Conservation (phyloP, 176 grass and related monocot genomes). For the Dendrocalamus sinicus region DNA sequence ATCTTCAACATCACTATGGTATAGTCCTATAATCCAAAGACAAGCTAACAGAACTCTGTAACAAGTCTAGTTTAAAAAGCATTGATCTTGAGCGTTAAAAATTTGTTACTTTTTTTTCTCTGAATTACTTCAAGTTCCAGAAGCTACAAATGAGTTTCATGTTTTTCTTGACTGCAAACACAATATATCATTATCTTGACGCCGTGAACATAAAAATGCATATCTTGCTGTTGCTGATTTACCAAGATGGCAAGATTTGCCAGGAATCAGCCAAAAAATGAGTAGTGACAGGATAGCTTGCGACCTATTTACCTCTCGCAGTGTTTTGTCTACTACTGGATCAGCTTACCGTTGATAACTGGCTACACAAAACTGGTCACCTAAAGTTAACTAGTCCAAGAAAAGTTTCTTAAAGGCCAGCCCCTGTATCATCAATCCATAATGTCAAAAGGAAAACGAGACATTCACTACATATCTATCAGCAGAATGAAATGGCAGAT, state of each 20-base stretch:
- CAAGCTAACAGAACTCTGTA: neutral
- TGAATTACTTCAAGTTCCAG: slow-evolving; percentile 37
- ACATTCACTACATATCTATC: neutral
- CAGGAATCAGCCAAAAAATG: slow-evolving; percentile 11
- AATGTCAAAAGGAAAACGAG: slow-evolving; percentile 1
- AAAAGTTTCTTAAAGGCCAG: slow-evolving; percentile 22
- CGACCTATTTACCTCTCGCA: neutral
- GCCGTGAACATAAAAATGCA: neutral
- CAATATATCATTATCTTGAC: slow-evolving; percentile 10
- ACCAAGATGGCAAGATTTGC: slow-evolving; percentile 22
- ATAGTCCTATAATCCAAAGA: slow-evolving; percentile 14
- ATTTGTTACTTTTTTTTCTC: neutral
- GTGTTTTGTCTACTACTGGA: neutral
- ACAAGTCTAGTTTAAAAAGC: neutral
- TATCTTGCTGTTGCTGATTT: slow-evolving; percentile 22
- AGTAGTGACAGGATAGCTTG: slow-evolving; percentile 7
- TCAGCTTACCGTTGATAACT: slow-evolving; percentile 7
- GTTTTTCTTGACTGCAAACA: slow-evolving; percentile 19
- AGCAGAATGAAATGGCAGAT: slow-evolving; percentile 12
- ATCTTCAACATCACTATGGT: slow-evolving; percentile 18
- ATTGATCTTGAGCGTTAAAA: slow-evolving; percentile 6
- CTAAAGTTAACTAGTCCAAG: neutral
- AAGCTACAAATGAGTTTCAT: slow-evolving; percentile 24
- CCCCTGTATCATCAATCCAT: slow-evolving; percentile 2
- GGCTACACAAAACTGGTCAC: slow-evolving; percentile 21